phyloP scores from a whole-genome alignment of 257 asterid species.

The Plantago ovata region DNA sequence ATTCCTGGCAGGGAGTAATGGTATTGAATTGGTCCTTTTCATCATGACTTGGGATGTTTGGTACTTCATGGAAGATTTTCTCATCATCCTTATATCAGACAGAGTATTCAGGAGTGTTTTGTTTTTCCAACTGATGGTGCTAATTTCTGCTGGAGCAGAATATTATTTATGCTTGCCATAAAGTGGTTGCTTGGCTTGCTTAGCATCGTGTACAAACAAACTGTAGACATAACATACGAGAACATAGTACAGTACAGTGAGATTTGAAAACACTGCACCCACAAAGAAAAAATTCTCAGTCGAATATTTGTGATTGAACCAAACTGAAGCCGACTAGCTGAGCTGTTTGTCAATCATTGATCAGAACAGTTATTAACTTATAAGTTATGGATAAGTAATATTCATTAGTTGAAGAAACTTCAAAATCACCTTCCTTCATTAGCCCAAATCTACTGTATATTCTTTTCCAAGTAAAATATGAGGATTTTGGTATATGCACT shows the following conservation, averaged over 20 bases:
- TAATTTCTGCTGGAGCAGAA: conserved; percentile 27
- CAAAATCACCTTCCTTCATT: too few relatives aligned
- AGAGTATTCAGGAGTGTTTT: neutral
- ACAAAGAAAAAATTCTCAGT: neutral
- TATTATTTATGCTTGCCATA: conserved; percentile 30
- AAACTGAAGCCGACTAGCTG: too few relatives aligned
- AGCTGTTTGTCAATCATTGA: too few relatives aligned
- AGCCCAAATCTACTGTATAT: too few relatives aligned
- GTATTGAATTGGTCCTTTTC: conserved; percentile 25
- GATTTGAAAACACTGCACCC: neutral
- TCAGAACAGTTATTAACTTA: too few relatives aligned
- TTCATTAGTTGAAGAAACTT: too few relatives aligned
- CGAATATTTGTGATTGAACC: conserved; percentile 7
- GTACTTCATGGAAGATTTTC: conserved; percentile 17
- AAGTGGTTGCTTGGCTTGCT: conserved; percentile 23
- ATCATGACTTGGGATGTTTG: conserved; percentile 21
- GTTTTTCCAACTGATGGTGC: conserved; percentile 12
- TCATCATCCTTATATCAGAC: neutral
- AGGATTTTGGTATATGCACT: too few relatives aligned
- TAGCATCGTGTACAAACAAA: conserved; percentile 14
- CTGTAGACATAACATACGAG: conserved; percentile 1
- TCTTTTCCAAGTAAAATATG: too few relatives aligned
- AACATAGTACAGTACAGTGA: neutral
- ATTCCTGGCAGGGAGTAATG: too few relatives aligned
- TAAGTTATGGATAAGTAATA: too few relatives aligned